phyloP scores from a whole-genome alignment of 2,329 filamentous ascomycete species.

The Rhinocladiella mackenziei region DNA sequence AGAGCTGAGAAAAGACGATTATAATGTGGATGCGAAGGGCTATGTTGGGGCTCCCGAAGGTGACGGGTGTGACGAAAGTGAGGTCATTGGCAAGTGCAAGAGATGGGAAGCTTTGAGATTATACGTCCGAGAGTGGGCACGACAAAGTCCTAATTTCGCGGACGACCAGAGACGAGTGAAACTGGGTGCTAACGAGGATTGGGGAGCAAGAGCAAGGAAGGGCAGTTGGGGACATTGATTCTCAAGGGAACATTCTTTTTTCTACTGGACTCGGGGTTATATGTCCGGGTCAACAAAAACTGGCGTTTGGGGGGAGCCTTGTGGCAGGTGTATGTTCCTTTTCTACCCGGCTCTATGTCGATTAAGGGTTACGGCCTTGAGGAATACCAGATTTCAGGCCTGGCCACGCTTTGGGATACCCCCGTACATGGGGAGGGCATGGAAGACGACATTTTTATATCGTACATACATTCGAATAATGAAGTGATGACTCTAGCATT shows the following conservation, averaged over 20 bases:
- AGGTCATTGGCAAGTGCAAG: constrained; percentile 52
- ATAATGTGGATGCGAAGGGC: constrained; percentile 61
- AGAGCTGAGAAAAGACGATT: constrained; percentile 70
- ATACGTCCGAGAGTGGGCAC: constrained; percentile 86
- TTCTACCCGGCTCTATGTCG: too few relatives aligned
- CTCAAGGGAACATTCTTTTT: neutral
- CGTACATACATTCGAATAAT: too few relatives aligned
- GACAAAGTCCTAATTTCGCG: constrained; percentile 72
- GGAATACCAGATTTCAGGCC: too few relatives aligned
- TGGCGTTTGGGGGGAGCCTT: too few relatives aligned
- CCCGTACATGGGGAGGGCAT: too few relatives aligned
- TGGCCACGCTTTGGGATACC: too few relatives aligned
- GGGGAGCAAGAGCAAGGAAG: constrained; percentile 24
- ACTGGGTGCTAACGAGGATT: constrained; percentile 21
- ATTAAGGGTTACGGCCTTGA: too few relatives aligned
- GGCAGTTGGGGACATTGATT: constrained; percentile 28
- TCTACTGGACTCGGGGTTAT: neutral
- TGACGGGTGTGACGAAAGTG: constrained; percentile 43
- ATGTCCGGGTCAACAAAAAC: too few relatives aligned
- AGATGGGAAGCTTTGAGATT: constrained; percentile 79
- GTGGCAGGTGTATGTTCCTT: too few relatives aligned
- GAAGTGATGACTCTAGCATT: too few relatives aligned
- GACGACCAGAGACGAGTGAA: constrained; percentile 33
- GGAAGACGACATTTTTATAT: too few relatives aligned
- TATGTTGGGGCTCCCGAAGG: constrained; percentile 58